A percentile compares a stretch with the other conserved stretches of the same genome.
Conservation (phyloP, 805 yeast species). For the Sungouiozyma ichnusensis region DNA sequence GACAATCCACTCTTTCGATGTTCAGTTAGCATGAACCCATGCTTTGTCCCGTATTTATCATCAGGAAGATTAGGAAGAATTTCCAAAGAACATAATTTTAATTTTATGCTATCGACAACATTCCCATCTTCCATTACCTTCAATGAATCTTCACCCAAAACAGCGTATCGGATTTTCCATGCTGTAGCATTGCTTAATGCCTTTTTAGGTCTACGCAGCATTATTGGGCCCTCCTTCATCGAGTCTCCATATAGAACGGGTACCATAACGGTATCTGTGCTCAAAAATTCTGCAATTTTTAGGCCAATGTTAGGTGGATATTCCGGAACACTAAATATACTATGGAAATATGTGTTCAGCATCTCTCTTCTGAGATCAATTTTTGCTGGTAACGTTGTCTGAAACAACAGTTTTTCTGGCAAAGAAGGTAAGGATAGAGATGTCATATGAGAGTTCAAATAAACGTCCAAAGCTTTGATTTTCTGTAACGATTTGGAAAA, state of each 20-base stretch:
- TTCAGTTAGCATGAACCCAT: conserved; percentile 31
- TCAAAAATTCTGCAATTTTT: conserved; percentile 52
- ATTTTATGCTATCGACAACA: conserved; percentile 35
- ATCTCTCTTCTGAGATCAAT: conserved; percentile 50
- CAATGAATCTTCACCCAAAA: conserved; percentile 47
- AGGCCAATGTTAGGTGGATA: conserved; percentile 43
- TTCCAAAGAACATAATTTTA: conserved; percentile 31
- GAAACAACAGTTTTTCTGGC: conserved; percentile 56
- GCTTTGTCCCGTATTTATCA: conserved; percentile 28
- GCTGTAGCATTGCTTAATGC: conserved; percentile 42
- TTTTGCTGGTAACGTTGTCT: conserved; percentile 42
- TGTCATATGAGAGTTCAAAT: conserved; percentile 46
- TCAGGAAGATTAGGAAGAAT: conserved; percentile 29
- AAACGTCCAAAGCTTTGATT: conserved; percentile 50
- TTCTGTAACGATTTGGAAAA: conserved; percentile 55
- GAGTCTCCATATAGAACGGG: conserved; percentile 43
- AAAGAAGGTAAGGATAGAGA: conserved; percentile 41
- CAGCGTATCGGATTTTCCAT: conserved; percentile 67
- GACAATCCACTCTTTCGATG: conserved; percentile 32
- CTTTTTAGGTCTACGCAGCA: conserved; percentile 46
- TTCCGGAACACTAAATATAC: conserved; percentile 46
- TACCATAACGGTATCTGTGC: conserved; percentile 56
- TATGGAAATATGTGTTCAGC: conserved; percentile 49
- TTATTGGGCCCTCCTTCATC: conserved; percentile 51
- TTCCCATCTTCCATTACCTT: conserved; percentile 48